A percentile compares a stretch with the other conserved stretches of the same genome.
Evolutionary conservation across 805 yeast species (phyloP).

Genomic region (Dipodascus albidus): DNA sequence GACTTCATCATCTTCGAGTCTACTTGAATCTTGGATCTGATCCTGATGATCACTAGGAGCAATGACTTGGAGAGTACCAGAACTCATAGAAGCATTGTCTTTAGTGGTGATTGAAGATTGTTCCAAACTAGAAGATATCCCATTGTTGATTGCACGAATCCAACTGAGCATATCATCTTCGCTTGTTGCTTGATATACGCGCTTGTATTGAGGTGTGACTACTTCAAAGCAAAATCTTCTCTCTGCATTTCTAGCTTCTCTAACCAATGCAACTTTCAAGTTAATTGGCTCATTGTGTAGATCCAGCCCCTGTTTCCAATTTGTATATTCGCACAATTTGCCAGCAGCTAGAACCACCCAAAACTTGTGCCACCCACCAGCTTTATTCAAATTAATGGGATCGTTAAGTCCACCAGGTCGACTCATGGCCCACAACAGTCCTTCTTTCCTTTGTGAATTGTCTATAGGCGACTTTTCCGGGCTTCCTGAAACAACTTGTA

Average conservation of each 20-base stretch:
- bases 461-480: slow-evolving; percentile 3
- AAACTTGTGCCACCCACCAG: slow-evolving; percentile 66
- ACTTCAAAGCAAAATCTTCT: slow-evolving; percentile 60
- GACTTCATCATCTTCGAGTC: background rate
- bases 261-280: slow-evolving; percentile 51
- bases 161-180: slow-evolving; percentile 59
- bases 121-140: slow-evolving; percentile 35
- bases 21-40: background rate
- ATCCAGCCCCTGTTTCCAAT: slow-evolving; percentile 64
- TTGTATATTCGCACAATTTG: slow-evolving; percentile 55
- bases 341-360: slow-evolving; percentile 74
- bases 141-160: slow-evolving; percentile 51
- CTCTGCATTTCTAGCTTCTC: slow-evolving; percentile 32
- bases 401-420: slow-evolving; percentile 26
- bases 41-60: background rate
- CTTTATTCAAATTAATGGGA: slow-evolving; percentile 23
- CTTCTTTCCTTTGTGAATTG: slow-evolving; percentile 25
- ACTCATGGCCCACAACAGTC: slow-evolving; percentile 33
- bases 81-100: background rate
- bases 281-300: slow-evolving; percentile 59
- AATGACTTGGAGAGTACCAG: background rate
- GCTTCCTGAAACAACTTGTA: slow-evolving; percentile 1
- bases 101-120: slow-evolving; percentile 14
- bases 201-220: slow-evolving; percentile 57
- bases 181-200: slow-evolving; percentile 62